Base-by-base conservation (phyloP, 192 early-diverging fungal species). In the Chytriomyces sp. region DNA sequence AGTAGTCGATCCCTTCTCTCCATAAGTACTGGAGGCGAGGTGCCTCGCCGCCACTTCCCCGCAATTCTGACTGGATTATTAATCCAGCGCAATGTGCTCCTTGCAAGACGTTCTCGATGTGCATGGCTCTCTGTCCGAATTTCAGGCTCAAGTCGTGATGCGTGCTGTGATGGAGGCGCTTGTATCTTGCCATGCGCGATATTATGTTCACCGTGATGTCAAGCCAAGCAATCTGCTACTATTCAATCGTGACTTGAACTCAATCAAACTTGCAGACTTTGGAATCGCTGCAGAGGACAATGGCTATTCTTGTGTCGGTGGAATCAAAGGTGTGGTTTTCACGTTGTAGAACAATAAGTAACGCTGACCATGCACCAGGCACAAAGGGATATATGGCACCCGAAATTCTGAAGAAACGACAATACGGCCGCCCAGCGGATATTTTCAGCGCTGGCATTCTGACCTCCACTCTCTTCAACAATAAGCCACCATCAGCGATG, bases 151-250 rank as follows among this genome's bases (percentile, higher is more conserved):
- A 49, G 66, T 72, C 26, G 70, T 59, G 14, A 64, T 80, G 17
- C 68, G 68, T 68, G 78, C 75, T 4, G 59, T 77, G 58, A 31
- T 80, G 6, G 78, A 80, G 34, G 75, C 37, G 5, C n/a, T 80
- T 4, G 31, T 33, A 22, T 70, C 70, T 39, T 63, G 76, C 31
- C 78, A 80, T 54, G 39, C 12, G 25, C 41, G 68, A 5, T 61
- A 69, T 8, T 52, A 65, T 41, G 73, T 75, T 12, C 75, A 80
- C 39, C 41, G 74, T 19, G 79, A 80, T 62, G 77, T 80, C 39
- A 80, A 80, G 54, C 79, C 79, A 12, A 64, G 70, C n/a, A 80
- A 80, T 41, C 28, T 77, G 1, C 33, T 80, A 61, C 62, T 80
- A 5, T 70, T 74, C 60, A 54, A 73, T 30, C n/a, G 41, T n/a